phyloP scores from a whole-genome alignment of 2,329 filamentous ascomycete genomes.

The Fusarium luffae region DNA sequence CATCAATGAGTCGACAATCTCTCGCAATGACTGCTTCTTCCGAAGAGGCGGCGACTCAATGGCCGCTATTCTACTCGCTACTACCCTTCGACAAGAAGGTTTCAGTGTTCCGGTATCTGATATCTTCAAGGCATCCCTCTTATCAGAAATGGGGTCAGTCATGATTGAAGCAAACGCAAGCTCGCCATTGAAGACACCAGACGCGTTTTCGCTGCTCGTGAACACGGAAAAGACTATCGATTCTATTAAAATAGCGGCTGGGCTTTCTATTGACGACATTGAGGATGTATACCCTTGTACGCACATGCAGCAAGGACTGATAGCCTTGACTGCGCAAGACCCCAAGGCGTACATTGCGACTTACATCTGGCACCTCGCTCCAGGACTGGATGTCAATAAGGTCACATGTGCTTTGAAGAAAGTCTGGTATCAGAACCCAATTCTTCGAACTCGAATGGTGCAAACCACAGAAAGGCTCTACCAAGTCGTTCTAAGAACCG shows the following conservation, averaged over 20 bases:
- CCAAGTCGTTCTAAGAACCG: neutral
- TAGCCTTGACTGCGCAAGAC: slow-evolving; percentile 5
- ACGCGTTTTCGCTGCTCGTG: neutral
- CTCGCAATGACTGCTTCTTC: neutral
- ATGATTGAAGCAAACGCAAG: neutral
- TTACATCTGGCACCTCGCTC: neutral
- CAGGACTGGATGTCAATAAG: neutral
- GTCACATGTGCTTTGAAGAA: neutral
- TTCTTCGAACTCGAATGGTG: neutral
- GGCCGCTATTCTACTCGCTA: neutral
- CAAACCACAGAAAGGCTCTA: neutral
- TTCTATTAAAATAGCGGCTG: neutral
- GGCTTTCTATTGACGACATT: neutral
- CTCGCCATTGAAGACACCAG: neutral
- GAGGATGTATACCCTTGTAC: slow-evolving; percentile 4
- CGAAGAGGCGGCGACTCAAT: neutral
- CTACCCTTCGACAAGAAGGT: neutral
- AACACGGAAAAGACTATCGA: neutral
- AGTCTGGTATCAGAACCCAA: neutral
- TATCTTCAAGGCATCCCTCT: neutral
- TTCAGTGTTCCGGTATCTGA: neutral
- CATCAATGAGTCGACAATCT: neutral
- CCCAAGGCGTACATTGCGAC: neutral
- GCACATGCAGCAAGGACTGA: slow-evolving; percentile 4
- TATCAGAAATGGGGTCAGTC: neutral